Base-by-base conservation (phyloP, 2,329 filamentous ascomycete species). In the Oidium heveae region DNA sequence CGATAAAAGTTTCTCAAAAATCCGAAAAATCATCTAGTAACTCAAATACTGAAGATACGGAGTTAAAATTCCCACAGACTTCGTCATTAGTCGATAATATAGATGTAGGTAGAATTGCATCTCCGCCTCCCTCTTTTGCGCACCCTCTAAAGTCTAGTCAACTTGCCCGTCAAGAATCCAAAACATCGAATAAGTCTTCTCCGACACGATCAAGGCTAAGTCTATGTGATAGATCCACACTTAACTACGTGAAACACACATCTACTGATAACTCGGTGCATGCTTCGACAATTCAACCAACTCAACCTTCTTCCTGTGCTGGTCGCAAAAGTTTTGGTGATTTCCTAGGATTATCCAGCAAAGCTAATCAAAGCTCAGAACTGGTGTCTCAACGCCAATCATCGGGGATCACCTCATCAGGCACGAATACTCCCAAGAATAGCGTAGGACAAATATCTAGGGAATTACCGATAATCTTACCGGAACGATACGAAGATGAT, bases 321-420 rank as follows among this genome's bases (percentile, higher is more conserved):
- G 87, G 88, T 5, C 77, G 91, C 55, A 91, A 88, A 67, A 96
- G 89, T 67, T 86, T 98, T 61, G 86, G 88, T 54, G 91, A 94
- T 60, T 71, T 96, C 20, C 80, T 98, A 62, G 82, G 79, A 15
- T 70, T 95, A 36, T 73, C 77, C 20, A 75, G 79, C 58, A 78
- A 88, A 58, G 74, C 94, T 57, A 77, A 89, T 52, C 84, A 93
- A 62, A 85, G 86, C 61, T 84, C 84, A 0, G 87, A 94, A 51
- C 75, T 82, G 6, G 70, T 76, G 43, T 74, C 74, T 52, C 74
- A 72, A 28, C 75, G 80, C 16, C 77, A 85, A 63, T 81, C 80
- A 15, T 80, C 80, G n/a, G 80, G 78, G 9, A 75, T 79, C 22
- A 76, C 74, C 12, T 87, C 81, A 1, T 85, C 86, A 18, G 78